These are phyloP conservation scores for Jamesozyma spencerorum DNA, from an alignment of 805 yeast species.

Conservation along the genomic window DNA sequence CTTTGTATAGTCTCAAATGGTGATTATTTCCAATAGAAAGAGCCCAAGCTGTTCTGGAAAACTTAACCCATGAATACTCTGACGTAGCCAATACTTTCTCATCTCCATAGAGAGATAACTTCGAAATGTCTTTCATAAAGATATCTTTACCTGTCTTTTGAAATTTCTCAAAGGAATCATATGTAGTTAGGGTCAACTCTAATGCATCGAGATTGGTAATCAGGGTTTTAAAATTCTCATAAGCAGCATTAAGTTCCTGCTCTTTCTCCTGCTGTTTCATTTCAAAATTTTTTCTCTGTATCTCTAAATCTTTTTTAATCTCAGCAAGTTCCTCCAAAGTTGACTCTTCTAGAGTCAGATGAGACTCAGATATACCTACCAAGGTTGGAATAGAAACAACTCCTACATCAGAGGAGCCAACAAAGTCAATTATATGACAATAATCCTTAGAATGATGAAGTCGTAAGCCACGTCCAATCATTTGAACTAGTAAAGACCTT, in stretches of 20 bases:
- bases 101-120: constrained; percentile 4
- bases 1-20: constrained; percentile 22
- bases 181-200: constrained; percentile 31
- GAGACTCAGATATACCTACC: constrained; percentile 26
- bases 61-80: constrained; percentile 30
- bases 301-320: constrained; percentile 12
- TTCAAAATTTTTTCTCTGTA: constrained; percentile 7
- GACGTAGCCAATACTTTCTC: constrained; percentile 20
- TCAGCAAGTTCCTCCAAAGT: constrained; percentile 29
- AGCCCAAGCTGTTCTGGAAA: constrained; percentile 28
- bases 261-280: constrained; percentile 4
- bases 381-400: constrained; percentile 49
- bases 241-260: constrained; percentile 1
- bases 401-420: constrained; percentile 49
- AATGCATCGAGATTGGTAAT: constrained; percentile 15
- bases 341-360: constrained; percentile 23
- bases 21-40: constrained; percentile 16
- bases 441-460: constrained; percentile 47
- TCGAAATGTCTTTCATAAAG: constrained; percentile 5
- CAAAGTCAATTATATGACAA: constrained; percentile 74
- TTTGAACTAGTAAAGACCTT: constrained; percentile 60
- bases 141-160: constrained; percentile 4
- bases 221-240: constrained; percentile 10
- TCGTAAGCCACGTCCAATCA: constrained; percentile 87
- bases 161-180: constrained; percentile 33